These are phyloP conservation scores for Thraustochytrium striatum DNA, from an alignment of 352 stramenopile genomes.

Conservation along the genomic window DNA sequence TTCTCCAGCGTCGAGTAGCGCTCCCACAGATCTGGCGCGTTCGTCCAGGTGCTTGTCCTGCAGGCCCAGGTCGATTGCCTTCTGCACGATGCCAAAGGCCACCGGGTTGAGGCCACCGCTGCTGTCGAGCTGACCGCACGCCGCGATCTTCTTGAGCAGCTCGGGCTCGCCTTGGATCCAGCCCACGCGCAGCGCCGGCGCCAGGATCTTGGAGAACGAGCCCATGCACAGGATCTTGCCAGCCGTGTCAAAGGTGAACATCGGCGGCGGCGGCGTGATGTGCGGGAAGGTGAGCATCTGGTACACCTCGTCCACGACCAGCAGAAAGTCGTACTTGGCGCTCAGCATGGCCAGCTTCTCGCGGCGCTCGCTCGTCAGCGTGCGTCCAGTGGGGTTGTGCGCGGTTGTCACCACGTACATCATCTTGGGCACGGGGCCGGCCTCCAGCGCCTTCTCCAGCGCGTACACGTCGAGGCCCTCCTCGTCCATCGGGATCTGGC, in stretches of 20 bases:
- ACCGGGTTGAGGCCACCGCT: conserved; percentile 81
- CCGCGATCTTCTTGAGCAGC: conserved; percentile 63
- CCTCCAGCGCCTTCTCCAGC: conserved; percentile 65
- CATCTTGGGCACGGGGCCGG: conserved; percentile 70
- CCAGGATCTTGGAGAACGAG: conserved; percentile 91
- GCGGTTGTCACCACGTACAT: conserved; percentile 87
- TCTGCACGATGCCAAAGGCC: conserved; percentile 72
- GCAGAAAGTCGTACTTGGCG: conserved; percentile 68
- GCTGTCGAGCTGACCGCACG: conserved; percentile 73
- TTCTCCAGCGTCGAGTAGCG: conserved; percentile 33
- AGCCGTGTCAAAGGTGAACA: conserved; percentile 65
- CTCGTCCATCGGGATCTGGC: conserved; percentile 68
- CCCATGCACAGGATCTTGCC: conserved; percentile 73
- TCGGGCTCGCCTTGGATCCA: conserved; percentile 48
- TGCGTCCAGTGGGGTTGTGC: conserved; percentile 82
- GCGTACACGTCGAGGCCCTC: conserved; percentile 67
- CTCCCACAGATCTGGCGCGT: neutral
- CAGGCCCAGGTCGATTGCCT: conserved; percentile 61
- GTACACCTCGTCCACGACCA: conserved; percentile 89
- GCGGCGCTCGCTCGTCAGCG: conserved; percentile 67
- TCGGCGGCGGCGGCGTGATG: conserved; percentile 55
- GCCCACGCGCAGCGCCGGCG: conserved; percentile 78
- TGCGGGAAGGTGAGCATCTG: conserved; percentile 71
- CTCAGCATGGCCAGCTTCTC: conserved; percentile 71
- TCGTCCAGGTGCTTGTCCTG: conserved; percentile 55